A percentile compares a stretch with the other conserved stretches of the same genome.
These are phyloP conservation scores for Calonectria multiphialidica DNA, from an alignment of 2,329 filamentous ascomycete genomes.

Conservation along the genomic window DNA sequence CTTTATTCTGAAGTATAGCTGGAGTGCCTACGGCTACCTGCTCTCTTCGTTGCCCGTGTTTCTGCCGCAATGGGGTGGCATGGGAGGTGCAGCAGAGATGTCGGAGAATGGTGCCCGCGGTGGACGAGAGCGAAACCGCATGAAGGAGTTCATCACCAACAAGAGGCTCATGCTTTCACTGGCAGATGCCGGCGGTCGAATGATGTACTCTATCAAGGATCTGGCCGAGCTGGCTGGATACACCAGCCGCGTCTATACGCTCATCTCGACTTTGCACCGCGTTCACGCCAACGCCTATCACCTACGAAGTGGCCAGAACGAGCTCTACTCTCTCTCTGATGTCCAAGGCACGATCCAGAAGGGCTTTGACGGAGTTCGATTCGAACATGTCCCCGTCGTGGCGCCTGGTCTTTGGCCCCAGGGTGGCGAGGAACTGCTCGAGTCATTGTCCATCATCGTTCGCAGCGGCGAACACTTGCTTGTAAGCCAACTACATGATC, in stretches of 20 bases:
- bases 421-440: constrained; percentile 91
- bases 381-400: constrained; percentile 94
- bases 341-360: constrained; percentile 94
- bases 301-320: constrained; percentile 73
- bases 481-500: constrained; percentile 50
- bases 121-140: constrained; percentile 83
- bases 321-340: constrained; percentile 90
- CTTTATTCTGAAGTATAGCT: constrained; percentile 97
- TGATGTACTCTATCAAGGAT: constrained; percentile 99
- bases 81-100: constrained; percentile 80
- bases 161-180: constrained; percentile 98
- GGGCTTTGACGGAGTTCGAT: constrained; percentile 92
- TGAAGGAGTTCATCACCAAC: constrained; percentile 99
- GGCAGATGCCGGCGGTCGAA: constrained; percentile 93
- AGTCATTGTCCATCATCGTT: constrained; percentile 89
- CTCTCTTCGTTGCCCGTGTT: constrained; percentile 94
- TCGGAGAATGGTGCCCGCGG: constrained; percentile 61
- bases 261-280: constrained; percentile 94
- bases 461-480: constrained; percentile 92
- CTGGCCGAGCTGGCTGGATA: constrained; percentile 95
- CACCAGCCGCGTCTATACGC: constrained; percentile 93
- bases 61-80: constrained; percentile 91
- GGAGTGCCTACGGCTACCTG: constrained; percentile 97
- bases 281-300: constrained; percentile 93
- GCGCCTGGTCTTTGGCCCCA: constrained; percentile 90